Evolutionary conservation across 331 rosid species (phyloP).

Genomic region (Quercus lobata): DNA sequence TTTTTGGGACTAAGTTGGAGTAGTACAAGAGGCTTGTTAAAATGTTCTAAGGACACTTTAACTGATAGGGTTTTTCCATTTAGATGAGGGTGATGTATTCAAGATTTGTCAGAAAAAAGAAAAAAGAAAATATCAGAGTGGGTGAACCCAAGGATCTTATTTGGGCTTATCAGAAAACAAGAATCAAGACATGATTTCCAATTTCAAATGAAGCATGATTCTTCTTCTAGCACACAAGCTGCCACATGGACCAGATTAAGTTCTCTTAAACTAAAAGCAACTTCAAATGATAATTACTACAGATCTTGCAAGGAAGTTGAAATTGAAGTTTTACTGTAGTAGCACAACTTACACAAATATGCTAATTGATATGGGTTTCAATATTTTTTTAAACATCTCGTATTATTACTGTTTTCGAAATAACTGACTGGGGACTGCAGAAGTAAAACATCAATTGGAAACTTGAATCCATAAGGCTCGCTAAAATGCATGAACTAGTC

Average conservation of each 20-base stretch:
- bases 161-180: neutral
- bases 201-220: too few species aligned
- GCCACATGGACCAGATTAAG: too few species aligned
- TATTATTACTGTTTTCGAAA: neutral
- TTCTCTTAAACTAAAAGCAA: neutral
- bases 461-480: neutral
- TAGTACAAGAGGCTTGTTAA: neutral
- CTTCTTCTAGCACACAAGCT: too few species aligned
- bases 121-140: too few species aligned
- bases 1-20: neutral
- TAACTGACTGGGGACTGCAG: neutral
- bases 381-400: neutral
- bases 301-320: neutral
- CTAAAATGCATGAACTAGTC: neutral
- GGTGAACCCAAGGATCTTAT: neutral
- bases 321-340: neutral
- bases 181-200: too few species aligned
- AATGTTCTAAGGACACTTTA: neutral
- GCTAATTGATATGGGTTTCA: neutral
- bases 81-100: neutral
- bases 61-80: neutral
- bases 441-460: neutral
- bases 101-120: neutral
- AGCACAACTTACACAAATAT: neutral
- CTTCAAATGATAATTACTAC: neutral